A percentile compares a stretch with the other conserved stretches of the same genome.
phyloP scores from a whole-genome alignment of 2,329 filamentous ascomycete species.

The Saccharata proteae region DNA sequence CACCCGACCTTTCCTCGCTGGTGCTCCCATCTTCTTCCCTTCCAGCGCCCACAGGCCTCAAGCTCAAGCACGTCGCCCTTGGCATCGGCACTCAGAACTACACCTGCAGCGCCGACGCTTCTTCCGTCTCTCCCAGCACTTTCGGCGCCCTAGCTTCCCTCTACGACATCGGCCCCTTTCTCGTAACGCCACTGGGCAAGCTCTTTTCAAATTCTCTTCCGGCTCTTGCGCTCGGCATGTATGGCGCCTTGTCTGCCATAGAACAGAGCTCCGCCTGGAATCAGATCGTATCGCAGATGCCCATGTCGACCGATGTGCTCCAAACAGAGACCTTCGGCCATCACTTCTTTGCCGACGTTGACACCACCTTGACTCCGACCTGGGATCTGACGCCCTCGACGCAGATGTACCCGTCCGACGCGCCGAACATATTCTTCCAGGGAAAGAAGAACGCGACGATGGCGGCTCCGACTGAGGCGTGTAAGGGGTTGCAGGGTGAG shows the following conservation, averaged over 20 bases:
- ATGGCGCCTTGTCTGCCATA: slow-evolving; percentile 2
- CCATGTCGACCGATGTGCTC: background rate
- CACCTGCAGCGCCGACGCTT: slow-evolving; percentile 10
- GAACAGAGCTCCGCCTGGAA: slow-evolving; percentile 1
- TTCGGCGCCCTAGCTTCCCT: slow-evolving; percentile 11
- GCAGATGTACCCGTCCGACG: slow-evolving; percentile 22
- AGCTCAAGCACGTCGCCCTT: slow-evolving; percentile 32
- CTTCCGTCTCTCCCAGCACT: slow-evolving; percentile 13
- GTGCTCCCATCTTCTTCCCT: slow-evolving; percentile 19
- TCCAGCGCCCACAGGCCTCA: slow-evolving; percentile 16
- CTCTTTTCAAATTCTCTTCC: slow-evolving; percentile 2
- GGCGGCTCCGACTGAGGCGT: slow-evolving; percentile 37
- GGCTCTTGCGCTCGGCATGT: slow-evolving; percentile 4
- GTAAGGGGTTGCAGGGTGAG: slow-evolving; percentile 22
- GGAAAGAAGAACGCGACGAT: slow-evolving; percentile 38
- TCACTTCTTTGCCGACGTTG: slow-evolving; percentile 50
- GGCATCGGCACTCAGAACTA: slow-evolving; percentile 38
- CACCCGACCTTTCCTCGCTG: background rate
- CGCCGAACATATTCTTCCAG: slow-evolving; percentile 14
- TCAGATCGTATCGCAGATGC: slow-evolving; percentile 1
- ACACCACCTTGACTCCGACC: slow-evolving; percentile 37
- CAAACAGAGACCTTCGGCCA: slow-evolving; percentile 39
- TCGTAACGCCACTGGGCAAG: slow-evolving; percentile 2
- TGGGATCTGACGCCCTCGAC: slow-evolving; percentile 40
- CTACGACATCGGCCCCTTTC: slow-evolving; percentile 10